A percentile compares a stretch with the other conserved stretches of the same genome.
These are phyloP conservation scores for Protomyces macrosporus DNA, from an alignment of 1,139 yeast species.

Conservation along the genomic window DNA sequence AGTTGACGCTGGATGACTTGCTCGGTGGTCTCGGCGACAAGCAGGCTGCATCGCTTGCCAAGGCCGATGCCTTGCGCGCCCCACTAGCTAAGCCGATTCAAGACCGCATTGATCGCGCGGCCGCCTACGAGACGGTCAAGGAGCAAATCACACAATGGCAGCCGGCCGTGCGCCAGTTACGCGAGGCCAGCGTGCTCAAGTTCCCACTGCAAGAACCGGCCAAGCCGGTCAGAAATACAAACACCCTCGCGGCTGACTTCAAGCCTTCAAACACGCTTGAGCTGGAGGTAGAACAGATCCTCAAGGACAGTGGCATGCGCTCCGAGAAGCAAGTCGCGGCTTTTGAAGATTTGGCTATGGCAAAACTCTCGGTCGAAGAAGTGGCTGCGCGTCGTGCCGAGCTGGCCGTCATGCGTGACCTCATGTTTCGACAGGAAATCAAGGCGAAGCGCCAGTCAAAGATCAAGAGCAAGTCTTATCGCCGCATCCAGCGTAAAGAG, in stretches of 20 bases:
- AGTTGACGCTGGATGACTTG: slow-evolving; percentile 69
- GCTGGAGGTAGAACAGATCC: slow-evolving; percentile 54
- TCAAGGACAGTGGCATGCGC: slow-evolving; percentile 58
- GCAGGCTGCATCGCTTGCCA: slow-evolving; percentile 39
- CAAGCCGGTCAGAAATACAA: slow-evolving; percentile 43
- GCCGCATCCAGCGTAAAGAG: slow-evolving; percentile 81
- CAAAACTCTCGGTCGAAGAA: slow-evolving; percentile 76
- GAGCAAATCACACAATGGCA: slow-evolving; percentile 86
- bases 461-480: slow-evolving; percentile 86
- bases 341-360: slow-evolving; percentile 75
- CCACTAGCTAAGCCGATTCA: slow-evolving; percentile 86
- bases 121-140: slow-evolving; percentile 84
- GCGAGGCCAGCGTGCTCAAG: slow-evolving; percentile 76
- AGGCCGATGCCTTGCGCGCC: slow-evolving; percentile 55
- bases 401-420: slow-evolving; percentile 84
- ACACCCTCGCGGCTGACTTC: slow-evolving; percentile 48
- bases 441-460: slow-evolving; percentile 87
- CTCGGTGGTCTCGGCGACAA: slow-evolving; percentile 55
- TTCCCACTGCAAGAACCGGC: slow-evolving; percentile 52
- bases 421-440: slow-evolving; percentile 91
- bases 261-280: slow-evolving; percentile 61
- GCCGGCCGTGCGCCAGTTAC: slow-evolving; percentile 69
- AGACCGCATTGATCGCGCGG: slow-evolving; percentile 76
- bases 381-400: slow-evolving; percentile 71
- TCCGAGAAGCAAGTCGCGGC: slow-evolving; percentile 74